A percentile compares a stretch with the other conserved stretches of the same genome.
These are phyloP conservation scores for Monilinia laxa DNA, from an alignment of 2,329 filamentous ascomycete species.

Conservation along the genomic window DNA sequence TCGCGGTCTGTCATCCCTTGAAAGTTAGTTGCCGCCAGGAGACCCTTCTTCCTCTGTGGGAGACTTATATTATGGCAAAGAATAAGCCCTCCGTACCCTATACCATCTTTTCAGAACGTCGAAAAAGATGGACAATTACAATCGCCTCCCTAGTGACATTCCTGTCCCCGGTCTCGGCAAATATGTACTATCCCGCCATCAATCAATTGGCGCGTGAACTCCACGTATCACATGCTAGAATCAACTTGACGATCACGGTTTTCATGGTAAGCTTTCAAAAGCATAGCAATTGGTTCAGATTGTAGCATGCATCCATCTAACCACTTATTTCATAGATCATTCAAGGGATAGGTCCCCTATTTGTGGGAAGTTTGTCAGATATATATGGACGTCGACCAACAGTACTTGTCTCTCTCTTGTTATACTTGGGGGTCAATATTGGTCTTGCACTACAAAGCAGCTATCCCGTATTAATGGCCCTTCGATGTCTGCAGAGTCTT, in stretches of 20 bases:
- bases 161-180: no score
- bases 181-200: no score
- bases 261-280: slow-evolving; percentile 38
- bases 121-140: no score
- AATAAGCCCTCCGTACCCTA: no score
- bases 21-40: no score
- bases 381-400: slow-evolving; percentile 53
- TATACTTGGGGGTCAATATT: slow-evolving; percentile 55
- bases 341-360: slow-evolving; percentile 58
- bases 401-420: slow-evolving; percentile 52
- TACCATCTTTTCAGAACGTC: no score
- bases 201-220: slow-evolving; percentile 49
- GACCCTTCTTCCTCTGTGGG: no score
- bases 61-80: no score
- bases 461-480: slow-evolving; percentile 51
- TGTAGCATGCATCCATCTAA: not conserved
- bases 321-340: slow-evolving; percentile 46
- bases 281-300: not conserved
- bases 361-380: slow-evolving; percentile 57
- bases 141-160: no score
- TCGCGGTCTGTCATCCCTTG: no score
- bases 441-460: slow-evolving; percentile 51
- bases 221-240: slow-evolving; percentile 43
- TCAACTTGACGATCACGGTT: slow-evolving; percentile 44
- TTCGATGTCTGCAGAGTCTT: slow-evolving; percentile 53